These are phyloP conservation scores for Hypoxylon rickii DNA, from an alignment of 495 filamentous ascomycete genomes.

Conservation along the genomic window DNA sequence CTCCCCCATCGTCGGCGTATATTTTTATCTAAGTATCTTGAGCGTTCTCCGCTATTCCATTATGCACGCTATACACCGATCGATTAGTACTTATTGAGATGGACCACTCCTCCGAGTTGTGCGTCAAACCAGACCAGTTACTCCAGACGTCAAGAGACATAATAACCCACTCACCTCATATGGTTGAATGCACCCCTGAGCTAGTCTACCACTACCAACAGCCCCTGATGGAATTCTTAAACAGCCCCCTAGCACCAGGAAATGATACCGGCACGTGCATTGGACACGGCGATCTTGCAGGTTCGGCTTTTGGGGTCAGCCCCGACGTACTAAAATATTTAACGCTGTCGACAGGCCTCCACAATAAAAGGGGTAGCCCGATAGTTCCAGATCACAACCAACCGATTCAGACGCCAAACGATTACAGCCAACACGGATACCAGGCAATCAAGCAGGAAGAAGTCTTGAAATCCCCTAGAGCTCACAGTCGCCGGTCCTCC, in stretches of 20 bases:
- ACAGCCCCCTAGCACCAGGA: neutral
- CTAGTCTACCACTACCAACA: neutral
- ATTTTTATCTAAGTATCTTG: neutral
- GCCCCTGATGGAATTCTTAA: constrained; percentile 10
- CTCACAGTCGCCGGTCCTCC: constrained; percentile 19
- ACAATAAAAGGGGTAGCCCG: neutral
- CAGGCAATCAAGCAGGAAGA: neutral
- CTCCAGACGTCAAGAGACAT: neutral
- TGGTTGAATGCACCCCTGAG: neutral
- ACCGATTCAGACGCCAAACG: neutral
- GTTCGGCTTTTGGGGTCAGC: neutral
- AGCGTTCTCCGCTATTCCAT: constrained; percentile 2
- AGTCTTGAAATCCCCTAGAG: neutral
- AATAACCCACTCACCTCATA: constrained; percentile 1
- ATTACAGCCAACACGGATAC: neutral
- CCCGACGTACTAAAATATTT: constrained; percentile 10
- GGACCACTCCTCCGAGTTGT: constrained; percentile 9
- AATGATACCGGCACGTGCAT: neutral
- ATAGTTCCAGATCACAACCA: neutral
- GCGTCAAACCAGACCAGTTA: constrained; percentile 6
- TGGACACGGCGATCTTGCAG: neutral
- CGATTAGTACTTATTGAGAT: constrained; percentile 15
- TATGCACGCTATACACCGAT: constrained; percentile 1
- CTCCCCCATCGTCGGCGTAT: neutral
- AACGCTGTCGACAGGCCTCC: neutral